phyloP scores from a whole-genome alignment of 805 yeast species.

The Spathaspora gorwiae region DNA sequence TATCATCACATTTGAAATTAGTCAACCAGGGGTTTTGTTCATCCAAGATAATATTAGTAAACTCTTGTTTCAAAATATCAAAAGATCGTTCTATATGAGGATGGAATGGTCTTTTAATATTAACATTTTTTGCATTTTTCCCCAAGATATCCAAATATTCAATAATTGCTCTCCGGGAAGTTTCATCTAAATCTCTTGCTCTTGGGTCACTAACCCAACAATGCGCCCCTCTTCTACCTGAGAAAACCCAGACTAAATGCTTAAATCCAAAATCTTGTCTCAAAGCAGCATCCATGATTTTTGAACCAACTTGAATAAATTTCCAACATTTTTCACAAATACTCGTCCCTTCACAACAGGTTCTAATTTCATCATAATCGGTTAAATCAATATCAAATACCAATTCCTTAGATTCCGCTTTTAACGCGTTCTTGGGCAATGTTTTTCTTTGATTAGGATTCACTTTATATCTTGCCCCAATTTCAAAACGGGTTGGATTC shows the following conservation, averaged over 20 bases:
- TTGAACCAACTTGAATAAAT: slow-evolving; percentile 80
- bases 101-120: slow-evolving; percentile 75
- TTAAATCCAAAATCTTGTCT: slow-evolving; percentile 86
- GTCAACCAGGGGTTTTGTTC: slow-evolving; percentile 86
- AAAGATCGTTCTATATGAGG: slow-evolving; percentile 81
- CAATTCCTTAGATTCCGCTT: slow-evolving; percentile 78
- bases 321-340: slow-evolving; percentile 93
- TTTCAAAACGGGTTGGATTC: slow-evolving; percentile 87
- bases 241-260: slow-evolving; percentile 88
- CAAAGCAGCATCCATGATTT: slow-evolving; percentile 66
- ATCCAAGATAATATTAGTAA: slow-evolving; percentile 59
- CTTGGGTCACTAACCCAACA: slow-evolving; percentile 93
- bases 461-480: slow-evolving; percentile 86
- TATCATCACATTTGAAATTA: slow-evolving; percentile 27
- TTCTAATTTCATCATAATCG: slow-evolving; percentile 89
- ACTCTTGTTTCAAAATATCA: slow-evolving; percentile 57
- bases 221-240: slow-evolving; percentile 98
- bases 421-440: slow-evolving; percentile 70
- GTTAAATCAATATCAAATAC: slow-evolving; percentile 97
- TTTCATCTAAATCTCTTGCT: slow-evolving; percentile 72
- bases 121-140: slow-evolving; percentile 47
- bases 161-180: slow-evolving; percentile 69
- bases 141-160: slow-evolving; percentile 77
- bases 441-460: slow-evolving; percentile 84
- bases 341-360: slow-evolving; percentile 83